Evolutionary conservation across 1,139 yeast genomes (phyloP).

Genomic region (Candida sp.): DNA sequence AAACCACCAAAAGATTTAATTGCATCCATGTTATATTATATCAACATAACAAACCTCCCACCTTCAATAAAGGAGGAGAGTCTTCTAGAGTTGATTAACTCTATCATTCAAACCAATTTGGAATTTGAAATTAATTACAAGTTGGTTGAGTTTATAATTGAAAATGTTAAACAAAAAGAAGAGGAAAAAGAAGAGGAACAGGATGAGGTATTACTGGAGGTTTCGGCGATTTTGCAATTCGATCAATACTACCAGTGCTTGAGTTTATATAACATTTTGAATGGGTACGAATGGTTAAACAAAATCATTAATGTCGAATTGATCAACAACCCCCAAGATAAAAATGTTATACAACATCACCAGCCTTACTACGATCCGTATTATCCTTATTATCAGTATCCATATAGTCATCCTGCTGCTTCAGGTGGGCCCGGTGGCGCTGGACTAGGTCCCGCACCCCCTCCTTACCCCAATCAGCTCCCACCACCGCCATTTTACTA

Average conservation of each 20-base stretch:
- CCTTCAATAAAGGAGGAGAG: conserved; percentile 6
- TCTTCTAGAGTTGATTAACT: conserved; percentile 13
- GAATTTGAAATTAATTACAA: neutral
- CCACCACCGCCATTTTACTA: conserved; percentile 2
- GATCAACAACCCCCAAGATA: conserved; percentile 1
- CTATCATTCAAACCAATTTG: conserved; percentile 7
- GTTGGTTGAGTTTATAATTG: conserved; percentile 1
- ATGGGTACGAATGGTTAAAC: conserved; percentile 25
- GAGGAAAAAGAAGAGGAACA: neutral
- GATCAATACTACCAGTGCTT: conserved; percentile 12
- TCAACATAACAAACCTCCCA: conserved; percentile 11
- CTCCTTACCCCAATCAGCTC: conserved; percentile 4
- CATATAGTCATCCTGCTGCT: neutral
- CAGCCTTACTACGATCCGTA: neutral
- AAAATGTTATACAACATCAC: neutral
- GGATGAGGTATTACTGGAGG: conserved; percentile 1
- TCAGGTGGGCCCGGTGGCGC: conserved; percentile 2
- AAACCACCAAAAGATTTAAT: neutral
- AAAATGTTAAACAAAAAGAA: conserved; percentile 1
- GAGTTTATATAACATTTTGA: conserved; percentile 15
- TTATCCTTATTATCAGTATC: neutral
- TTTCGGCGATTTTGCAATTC: conserved; percentile 13
- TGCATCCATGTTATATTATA: neutral
- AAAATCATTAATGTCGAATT: conserved; percentile 16
- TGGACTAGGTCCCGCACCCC: conserved; percentile 1